Conservation (phyloP, 306 rosid genomes). For the Dryas drummondii region DNA sequence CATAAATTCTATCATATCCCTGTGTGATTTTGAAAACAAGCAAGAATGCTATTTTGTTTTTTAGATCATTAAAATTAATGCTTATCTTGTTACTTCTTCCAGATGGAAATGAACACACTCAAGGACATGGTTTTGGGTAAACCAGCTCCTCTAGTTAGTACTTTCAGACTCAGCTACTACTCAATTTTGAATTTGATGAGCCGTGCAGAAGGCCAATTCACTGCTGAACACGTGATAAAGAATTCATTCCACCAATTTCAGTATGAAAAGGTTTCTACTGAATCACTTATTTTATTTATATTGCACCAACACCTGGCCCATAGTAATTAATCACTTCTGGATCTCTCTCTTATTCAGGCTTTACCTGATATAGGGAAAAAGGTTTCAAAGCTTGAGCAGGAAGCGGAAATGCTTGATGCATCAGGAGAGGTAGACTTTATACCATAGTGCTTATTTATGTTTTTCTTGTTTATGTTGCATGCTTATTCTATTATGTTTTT, state of each 20-base stretch:
- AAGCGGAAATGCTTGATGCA: conserved; percentile 81
- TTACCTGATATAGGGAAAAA: conserved; percentile 85
- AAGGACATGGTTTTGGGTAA: conserved; percentile 96
- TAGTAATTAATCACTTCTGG: conserved; percentile 17
- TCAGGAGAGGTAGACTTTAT: conserved; percentile 73
- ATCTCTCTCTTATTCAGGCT: conserved; percentile 50
- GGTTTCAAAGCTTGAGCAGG: conserved; percentile 81
- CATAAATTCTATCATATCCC: neutral
- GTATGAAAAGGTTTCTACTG: conserved; percentile 77
- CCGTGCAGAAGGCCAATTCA: conserved; percentile 97
- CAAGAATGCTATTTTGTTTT: conserved; percentile 11
- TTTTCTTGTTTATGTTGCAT: conserved; percentile 24
- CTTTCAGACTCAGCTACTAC: conserved; percentile 98
- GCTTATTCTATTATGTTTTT: neutral
- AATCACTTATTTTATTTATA: conserved; percentile 20
- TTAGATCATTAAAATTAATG: conserved; percentile 11
- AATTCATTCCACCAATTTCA: conserved; percentile 97
- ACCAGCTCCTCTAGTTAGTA: conserved; percentile 96
- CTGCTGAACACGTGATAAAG: conserved; percentile 91
- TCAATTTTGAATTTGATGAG: conserved; percentile 96
- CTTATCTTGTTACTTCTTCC: conserved; percentile 27
- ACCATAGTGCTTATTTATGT: conserved; percentile 1
- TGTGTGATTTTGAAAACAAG: conserved; percentile 23
- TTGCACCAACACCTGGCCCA: conserved; percentile 15
- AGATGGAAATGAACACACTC: conserved; percentile 96